phyloP scores from a whole-genome alignment of 345 rosid genomes.

The Eucalyptus cladocalyx region DNA sequence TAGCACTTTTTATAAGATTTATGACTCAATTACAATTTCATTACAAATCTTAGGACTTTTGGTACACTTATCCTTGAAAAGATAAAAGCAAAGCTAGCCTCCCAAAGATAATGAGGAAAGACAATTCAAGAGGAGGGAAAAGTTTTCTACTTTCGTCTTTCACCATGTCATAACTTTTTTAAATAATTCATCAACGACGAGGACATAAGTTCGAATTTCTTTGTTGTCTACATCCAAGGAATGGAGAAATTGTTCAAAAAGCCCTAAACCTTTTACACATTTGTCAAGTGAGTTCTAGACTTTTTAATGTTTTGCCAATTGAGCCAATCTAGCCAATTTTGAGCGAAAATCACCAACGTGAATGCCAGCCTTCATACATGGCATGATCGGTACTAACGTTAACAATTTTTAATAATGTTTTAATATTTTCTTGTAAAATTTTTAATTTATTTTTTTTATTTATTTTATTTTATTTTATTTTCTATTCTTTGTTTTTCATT shows the following conservation, averaged over 20 bases:
- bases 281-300: no score
- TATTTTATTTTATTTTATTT: no score
- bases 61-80: background rate
- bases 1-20: no score
- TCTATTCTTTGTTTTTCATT: background rate
- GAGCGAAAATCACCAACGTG: no score
- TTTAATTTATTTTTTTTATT: no score
- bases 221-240: background rate
- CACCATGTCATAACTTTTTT: background rate
- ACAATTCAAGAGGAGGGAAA: background rate
- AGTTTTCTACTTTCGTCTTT: background rate
- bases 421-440: no score
- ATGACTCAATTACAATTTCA: no score
- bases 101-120: background rate
- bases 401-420: fast-evolving
- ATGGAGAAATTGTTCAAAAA: background rate
- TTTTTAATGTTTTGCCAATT: no score
- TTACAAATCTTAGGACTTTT: background rate
- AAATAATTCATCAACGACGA: background rate
- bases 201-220: background rate
- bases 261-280: background rate
- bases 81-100: background rate
- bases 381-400: fast-evolving
- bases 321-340: no score
- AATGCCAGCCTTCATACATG: background rate